Percentiles rank a stretch among this genome's conserved stretches.
These are phyloP conservation scores for Tephrocybe sp. DNA, from an alignment of 768 basidiomycete species.

Conservation along the genomic window DNA sequence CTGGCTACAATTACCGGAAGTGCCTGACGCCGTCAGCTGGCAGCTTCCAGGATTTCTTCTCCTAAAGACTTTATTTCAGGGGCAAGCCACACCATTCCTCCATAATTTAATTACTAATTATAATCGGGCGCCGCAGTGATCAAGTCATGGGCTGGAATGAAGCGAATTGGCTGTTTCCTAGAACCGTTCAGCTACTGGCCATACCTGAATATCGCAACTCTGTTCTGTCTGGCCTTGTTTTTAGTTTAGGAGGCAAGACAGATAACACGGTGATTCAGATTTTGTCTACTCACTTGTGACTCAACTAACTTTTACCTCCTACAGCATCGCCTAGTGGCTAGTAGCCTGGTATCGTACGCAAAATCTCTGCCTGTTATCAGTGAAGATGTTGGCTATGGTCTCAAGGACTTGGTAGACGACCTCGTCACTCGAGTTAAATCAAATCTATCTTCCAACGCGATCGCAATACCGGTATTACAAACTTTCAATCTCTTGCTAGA, in stretches of 20 bases:
- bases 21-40: constrained; percentile 45
- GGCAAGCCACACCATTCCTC: constrained; percentile 29
- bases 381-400: constrained; percentile 36
- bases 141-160: not conserved
- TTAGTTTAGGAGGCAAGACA: constrained; percentile 82
- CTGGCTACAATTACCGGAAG: constrained; percentile 38
- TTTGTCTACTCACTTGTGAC: not conserved
- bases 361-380: constrained; percentile 44
- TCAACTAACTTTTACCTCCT: not conserved
- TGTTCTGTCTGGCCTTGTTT: constrained; percentile 68
- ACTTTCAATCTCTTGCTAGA: constrained; percentile 74
- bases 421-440: constrained; percentile 51
- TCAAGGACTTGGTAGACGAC: constrained; percentile 53
- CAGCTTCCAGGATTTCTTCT: constrained; percentile 43
- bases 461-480: constrained; percentile 82
- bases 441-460: constrained; percentile 59
- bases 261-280: constrained; percentile 70
- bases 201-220: constrained; percentile 58
- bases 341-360: constrained; percentile 58
- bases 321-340: constrained; percentile 68
- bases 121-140: no score
- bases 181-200: constrained; percentile 61
- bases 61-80: constrained; percentile 51
- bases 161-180: constrained; percentile 64
- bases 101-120: not conserved